Conservation (phyloP, 768 basidiomycete genomes). For the Trametes gibbosa region DNA sequence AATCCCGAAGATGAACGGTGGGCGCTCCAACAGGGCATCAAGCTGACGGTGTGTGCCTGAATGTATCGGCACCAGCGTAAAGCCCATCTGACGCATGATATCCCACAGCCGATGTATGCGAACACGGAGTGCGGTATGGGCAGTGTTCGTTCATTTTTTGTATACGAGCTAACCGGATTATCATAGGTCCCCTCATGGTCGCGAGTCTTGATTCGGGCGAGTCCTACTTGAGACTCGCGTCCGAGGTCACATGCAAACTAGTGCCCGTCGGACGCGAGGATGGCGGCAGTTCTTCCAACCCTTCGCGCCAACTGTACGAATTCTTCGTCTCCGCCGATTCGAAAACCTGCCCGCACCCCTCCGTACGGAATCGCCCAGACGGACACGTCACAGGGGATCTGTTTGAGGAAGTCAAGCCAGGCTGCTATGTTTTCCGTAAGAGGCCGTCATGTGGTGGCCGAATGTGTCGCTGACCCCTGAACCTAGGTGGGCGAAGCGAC, state of each 20-base stretch:
- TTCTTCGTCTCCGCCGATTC: constrained; percentile 19
- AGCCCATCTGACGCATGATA: too few species aligned
- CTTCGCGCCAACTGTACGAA: constrained; percentile 6
- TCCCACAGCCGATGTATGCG: constrained; percentile 14
- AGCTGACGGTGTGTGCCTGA: constrained; percentile 7
- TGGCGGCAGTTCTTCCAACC: background rate
- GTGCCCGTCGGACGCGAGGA: constrained; percentile 1
- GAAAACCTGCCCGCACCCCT: constrained; percentile 10
- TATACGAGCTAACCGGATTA: background rate
- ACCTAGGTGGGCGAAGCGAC: constrained; percentile 22
- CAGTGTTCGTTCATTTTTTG: too few species aligned
- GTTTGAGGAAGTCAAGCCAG: constrained; percentile 26
- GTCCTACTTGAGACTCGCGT: constrained; percentile 7
- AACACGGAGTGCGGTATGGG: constrained; percentile 17
- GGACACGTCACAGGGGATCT: constrained; percentile 27
- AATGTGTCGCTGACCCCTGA: background rate
- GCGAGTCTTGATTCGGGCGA: constrained; percentile 13
- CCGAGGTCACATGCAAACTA: constrained; percentile 6
- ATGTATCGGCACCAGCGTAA: too few species aligned
- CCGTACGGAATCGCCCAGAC: constrained; percentile 18
- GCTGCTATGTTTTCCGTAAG: constrained; percentile 27
- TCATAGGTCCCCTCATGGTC: constrained; percentile 15
- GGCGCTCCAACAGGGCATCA: constrained; percentile 21
- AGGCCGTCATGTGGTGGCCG: background rate
- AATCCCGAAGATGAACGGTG: constrained; percentile 20